phyloP scores from a whole-genome alignment of 371 early-diverging fungal species.

The Apophysomyces trapeziformis region DNA sequence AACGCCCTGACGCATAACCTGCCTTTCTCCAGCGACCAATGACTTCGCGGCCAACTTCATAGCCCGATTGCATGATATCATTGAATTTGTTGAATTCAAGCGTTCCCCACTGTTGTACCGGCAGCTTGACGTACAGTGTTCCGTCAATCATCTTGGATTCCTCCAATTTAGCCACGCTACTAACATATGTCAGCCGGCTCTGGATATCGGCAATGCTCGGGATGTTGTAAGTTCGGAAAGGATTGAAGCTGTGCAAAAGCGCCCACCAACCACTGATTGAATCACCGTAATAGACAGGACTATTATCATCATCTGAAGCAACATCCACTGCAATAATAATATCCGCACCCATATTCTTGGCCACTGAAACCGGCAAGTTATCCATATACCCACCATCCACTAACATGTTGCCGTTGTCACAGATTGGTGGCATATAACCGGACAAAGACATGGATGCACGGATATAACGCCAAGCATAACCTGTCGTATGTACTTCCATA shows the following conservation, averaged over 20 bases:
- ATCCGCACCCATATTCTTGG: slow-evolving; percentile 90
- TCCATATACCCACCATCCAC: slow-evolving; percentile 99
- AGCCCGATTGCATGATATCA: slow-evolving; percentile 93
- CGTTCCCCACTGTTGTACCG: slow-evolving; percentile 88
- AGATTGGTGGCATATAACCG: slow-evolving; percentile 94
- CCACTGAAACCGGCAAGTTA: slow-evolving; percentile 97
- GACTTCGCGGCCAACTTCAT: slow-evolving; percentile 85
- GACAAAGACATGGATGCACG: slow-evolving; percentile 99
- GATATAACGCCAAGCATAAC: slow-evolving; percentile 97
- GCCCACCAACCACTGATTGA: slow-evolving; percentile 95
- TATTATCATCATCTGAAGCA: slow-evolving; percentile 90
- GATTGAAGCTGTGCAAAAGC: slow-evolving; percentile 84
- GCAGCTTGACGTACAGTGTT: slow-evolving; percentile 89
- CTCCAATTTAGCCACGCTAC: slow-evolving; percentile 88
- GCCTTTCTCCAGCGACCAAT: slow-evolving; percentile 85
- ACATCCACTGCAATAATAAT: slow-evolving; percentile 98
- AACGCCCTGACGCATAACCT: slow-evolving; percentile 60
- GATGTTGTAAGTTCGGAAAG: slow-evolving; percentile 75
- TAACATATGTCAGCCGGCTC: slow-evolving; percentile 96
- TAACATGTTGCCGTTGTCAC: slow-evolving; percentile 95
- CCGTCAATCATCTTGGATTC: slow-evolving; percentile 87
- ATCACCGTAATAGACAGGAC: slow-evolving; percentile 93
- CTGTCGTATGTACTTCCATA: slow-evolving; percentile 91
- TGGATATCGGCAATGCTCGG: slow-evolving; percentile 98
- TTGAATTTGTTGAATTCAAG: slow-evolving; percentile 94